Evolutionary conservation across 2,329 filamentous ascomycete genomes (phyloP).

Genomic region (Furcasterigmium furcatum): DNA sequence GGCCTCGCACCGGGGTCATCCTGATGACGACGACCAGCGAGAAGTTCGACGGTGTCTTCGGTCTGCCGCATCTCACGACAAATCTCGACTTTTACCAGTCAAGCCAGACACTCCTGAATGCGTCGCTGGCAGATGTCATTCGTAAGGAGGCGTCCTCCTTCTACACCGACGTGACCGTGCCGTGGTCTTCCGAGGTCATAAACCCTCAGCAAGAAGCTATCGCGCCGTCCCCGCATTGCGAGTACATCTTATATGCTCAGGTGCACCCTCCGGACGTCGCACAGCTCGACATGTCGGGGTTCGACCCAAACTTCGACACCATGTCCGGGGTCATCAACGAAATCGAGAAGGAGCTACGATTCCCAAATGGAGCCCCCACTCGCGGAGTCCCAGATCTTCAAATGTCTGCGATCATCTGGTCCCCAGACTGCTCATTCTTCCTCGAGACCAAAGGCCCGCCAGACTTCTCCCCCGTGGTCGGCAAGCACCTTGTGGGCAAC

Average conservation of each 20-base stretch:
- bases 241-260: conserved; percentile 85
- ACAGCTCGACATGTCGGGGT: conserved; percentile 25
- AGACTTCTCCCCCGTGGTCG: conserved; percentile 44
- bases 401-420: conserved; percentile 63
- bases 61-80: conserved; percentile 77
- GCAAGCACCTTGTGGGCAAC: conserved; percentile 54
- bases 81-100: conserved; percentile 52
- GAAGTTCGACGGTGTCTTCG: conserved; percentile 90
- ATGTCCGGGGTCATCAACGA: conserved; percentile 40
- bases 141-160: conserved; percentile 56
- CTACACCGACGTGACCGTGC: conserved; percentile 59
- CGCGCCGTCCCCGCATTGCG: conserved; percentile 72
- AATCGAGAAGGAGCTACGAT: conserved; percentile 61
- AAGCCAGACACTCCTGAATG: conserved; percentile 65
- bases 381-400: conserved; percentile 52
- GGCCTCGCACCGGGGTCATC: conserved; percentile 74
- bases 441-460: conserved; percentile 64
- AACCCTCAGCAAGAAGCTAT: conserved; percentile 53
- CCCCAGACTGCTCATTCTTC: conserved; percentile 66
- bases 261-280: conserved; percentile 53
- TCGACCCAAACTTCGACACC: conserved; percentile 25
- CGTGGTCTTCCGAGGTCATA: conserved; percentile 73
- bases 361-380: conserved; percentile 57
- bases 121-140: conserved; percentile 66
- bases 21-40: conserved; percentile 88